Conservation (phyloP, 2,329 filamentous ascomycete species). For the Fusarium sp. region DNA sequence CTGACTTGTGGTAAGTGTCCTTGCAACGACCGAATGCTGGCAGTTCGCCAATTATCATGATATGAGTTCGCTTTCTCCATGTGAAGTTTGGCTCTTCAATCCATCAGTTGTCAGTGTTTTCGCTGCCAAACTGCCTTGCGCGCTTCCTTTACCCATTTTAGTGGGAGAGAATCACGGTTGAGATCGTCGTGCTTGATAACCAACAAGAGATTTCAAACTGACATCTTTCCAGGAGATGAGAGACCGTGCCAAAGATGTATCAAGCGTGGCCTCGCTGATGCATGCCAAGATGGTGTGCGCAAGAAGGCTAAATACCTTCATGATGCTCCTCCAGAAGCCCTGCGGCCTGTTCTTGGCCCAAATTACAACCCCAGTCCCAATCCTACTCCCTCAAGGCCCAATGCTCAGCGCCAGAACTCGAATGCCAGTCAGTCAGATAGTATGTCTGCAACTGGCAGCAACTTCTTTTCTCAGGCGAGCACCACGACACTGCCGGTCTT, state of each 20-base stretch:
- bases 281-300: constrained; percentile 93
- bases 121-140: neutral
- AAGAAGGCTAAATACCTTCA: constrained; percentile 99
- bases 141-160: neutral
- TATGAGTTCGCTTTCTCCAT: neutral
- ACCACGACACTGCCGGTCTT: constrained; percentile 62
- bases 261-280: constrained; percentile 89
- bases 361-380: constrained; percentile 69
- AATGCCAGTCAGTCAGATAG: constrained; percentile 60
- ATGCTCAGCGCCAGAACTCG: constrained; percentile 59
- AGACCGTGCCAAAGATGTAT: constrained; percentile 93
- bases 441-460: constrained; percentile 53
- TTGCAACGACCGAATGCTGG: constrained; percentile 8
- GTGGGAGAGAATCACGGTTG: neutral
- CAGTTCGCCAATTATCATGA: neutral
- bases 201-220: constrained; percentile 21
- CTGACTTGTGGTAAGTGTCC: constrained; percentile 90
- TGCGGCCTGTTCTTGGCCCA: constrained; percentile 84
- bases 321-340: constrained; percentile 88
- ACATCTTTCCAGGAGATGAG: constrained; percentile 77
- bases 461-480: constrained; percentile 59
- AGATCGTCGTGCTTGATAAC: constrained; percentile 3
- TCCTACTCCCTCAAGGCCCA: constrained; percentile 56
- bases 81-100: constrained; percentile 26
- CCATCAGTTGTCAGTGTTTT: neutral